Percentiles rank a stretch among this genome's conserved stretches.
phyloP scores from a whole-genome alignment of 768 basidiomycete species.

The Lactarius tabidus region DNA sequence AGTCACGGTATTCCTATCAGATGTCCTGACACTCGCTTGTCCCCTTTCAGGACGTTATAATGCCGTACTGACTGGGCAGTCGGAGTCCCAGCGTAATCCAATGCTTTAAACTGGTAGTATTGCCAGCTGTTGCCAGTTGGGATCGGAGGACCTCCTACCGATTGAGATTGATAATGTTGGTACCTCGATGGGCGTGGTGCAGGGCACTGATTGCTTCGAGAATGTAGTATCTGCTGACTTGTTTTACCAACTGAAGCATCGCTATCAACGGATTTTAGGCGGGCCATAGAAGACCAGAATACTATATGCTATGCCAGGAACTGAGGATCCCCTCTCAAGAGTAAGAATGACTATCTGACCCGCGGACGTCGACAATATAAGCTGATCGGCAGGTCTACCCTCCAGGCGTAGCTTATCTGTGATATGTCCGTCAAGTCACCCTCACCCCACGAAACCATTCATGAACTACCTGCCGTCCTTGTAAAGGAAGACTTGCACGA shows the following conservation, averaged over 20 bases:
- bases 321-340: not conserved
- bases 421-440: slow-evolving; percentile 8
- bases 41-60: too few relatives aligned
- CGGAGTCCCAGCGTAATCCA: not conserved
- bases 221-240: not conserved
- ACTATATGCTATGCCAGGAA: too few relatives aligned
- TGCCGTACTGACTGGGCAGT: too few relatives aligned
- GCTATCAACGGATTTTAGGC: not conserved
- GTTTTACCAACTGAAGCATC: not conserved
- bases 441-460: not conserved
- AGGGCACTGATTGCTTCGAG: not conserved
- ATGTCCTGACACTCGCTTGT: not conserved
- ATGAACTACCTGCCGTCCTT: not conserved
- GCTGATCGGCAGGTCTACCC: not conserved
- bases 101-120: not conserved
- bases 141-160: not conserved
- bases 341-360: not conserved
- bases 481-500: slow-evolving; percentile 19
- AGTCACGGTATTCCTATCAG: too few relatives aligned
- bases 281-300: too few relatives aligned
- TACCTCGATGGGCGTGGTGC: not conserved
- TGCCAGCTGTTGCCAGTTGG: not conserved
- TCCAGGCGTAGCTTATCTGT: not conserved
- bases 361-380: not conserved
- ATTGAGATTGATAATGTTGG: not conserved